Percentiles rank a stretch among this genome's conserved stretches.
phyloP scores from a whole-genome alignment of 2,329 filamentous ascomycete species.

The Proliferodiscus dingleyae region DNA sequence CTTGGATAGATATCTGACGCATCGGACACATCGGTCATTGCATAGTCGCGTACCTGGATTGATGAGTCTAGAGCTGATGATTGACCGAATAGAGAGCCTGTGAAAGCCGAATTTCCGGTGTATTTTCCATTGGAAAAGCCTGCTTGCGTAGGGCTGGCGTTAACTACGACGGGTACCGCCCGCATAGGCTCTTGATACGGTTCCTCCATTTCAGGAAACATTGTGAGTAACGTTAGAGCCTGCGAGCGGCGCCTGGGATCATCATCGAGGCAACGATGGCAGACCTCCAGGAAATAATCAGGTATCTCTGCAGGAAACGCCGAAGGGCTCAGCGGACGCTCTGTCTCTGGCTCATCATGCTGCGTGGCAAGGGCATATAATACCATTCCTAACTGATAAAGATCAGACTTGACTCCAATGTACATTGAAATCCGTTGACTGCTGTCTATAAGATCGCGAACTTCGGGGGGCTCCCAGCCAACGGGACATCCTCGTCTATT shows the following conservation, averaged over 20 bases:
- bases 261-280: slow-evolving; percentile 64
- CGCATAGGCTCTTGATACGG: slow-evolving; percentile 9
- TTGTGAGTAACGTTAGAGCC: slow-evolving; percentile 64
- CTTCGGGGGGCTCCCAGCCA: slow-evolving; percentile 95
- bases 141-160: slow-evolving; percentile 22
- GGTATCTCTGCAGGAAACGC: slow-evolving; percentile 60
- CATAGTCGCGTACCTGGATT: slow-evolving; percentile 23
- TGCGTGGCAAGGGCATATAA: slow-evolving; percentile 86
- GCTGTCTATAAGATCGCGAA: slow-evolving; percentile 76
- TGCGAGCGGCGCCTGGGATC: slow-evolving; percentile 68
- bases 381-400: slow-evolving; percentile 94
- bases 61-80: slow-evolving; percentile 8
- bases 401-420: slow-evolving; percentile 94
- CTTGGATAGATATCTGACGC: slow-evolving; percentile 24
- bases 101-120: slow-evolving; percentile 8
- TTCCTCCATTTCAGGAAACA: slow-evolving; percentile 54
- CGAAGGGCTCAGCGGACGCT: slow-evolving; percentile 61
- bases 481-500: slow-evolving; percentile 95
- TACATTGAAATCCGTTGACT: slow-evolving; percentile 93
- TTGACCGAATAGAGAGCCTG: slow-evolving; percentile 10
- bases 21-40: slow-evolving; percentile 23
- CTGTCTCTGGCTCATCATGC: slow-evolving; percentile 83
- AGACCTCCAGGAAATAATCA: slow-evolving; percentile 76
- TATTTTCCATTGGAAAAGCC: slow-evolving; percentile 9
- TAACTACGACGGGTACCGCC: slow-evolving; percentile 26